Conservation (phyloP, 768 basidiomycete genomes). For the Multifurca ochricompacta region DNA sequence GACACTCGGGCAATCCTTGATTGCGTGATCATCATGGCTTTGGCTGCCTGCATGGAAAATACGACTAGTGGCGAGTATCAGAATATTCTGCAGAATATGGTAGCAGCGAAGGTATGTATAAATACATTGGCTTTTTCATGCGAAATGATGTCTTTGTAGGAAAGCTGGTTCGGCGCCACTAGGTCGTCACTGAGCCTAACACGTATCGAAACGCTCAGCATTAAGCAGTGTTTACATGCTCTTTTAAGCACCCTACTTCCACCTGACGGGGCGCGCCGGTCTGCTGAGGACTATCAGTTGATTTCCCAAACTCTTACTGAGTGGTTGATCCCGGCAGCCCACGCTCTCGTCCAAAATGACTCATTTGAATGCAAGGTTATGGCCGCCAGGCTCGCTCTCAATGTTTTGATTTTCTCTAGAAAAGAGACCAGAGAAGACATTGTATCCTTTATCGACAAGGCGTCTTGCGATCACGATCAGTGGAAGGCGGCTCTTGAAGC, state of each 20-base stretch:
- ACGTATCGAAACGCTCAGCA: conserved; percentile 40
- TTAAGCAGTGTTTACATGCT: conserved; percentile 34
- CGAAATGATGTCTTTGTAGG: neutral
- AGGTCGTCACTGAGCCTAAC: conserved; percentile 32
- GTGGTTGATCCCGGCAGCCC: conserved; percentile 43
- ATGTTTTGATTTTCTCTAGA: conserved; percentile 28
- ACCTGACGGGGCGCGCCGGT: conserved; percentile 16
- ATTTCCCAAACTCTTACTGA: conserved; percentile 36
- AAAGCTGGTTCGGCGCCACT: conserved; percentile 16
- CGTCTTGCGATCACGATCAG: conserved; percentile 23
- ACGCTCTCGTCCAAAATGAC: conserved; percentile 30
- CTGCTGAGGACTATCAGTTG: conserved; percentile 25
- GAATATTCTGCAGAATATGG: neutral
- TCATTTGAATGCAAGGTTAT: conserved; percentile 31
- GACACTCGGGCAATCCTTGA: conserved; percentile 32
- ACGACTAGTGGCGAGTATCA: conserved; percentile 28
- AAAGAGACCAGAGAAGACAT: conserved; percentile 17
- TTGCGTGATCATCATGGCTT: conserved; percentile 36
- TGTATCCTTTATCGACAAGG: conserved; percentile 25
- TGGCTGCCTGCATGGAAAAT: conserved; percentile 41
- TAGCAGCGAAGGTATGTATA: neutral
- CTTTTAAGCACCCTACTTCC: conserved; percentile 28
- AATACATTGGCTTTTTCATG: neutral
- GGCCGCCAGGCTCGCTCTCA: conserved; percentile 38
- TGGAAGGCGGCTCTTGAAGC: conserved; percentile 18